These are phyloP conservation scores for Botrytis pseudocinerea DNA, from an alignment of 2,329 filamentous ascomycete genomes.

Conservation along the genomic window DNA sequence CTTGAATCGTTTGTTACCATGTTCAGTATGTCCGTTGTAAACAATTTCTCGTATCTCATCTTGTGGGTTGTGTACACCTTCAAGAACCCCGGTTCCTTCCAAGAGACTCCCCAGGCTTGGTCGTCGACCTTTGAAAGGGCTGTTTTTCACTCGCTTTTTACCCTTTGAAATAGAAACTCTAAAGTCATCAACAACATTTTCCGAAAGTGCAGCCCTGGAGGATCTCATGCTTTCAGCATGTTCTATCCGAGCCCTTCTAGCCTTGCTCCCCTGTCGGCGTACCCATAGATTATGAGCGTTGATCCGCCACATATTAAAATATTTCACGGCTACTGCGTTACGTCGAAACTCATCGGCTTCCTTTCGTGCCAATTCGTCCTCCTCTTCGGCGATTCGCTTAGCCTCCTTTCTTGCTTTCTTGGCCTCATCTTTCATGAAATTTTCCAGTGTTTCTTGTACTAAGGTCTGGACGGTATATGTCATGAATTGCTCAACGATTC, in stretches of 20 bases:
- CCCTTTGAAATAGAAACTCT: slow-evolving; percentile 31
- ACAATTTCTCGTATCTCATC: slow-evolving; percentile 31
- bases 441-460: slow-evolving; percentile 28
- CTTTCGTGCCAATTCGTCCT: slow-evolving; percentile 30
- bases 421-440: slow-evolving; percentile 29
- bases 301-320: slow-evolving; percentile 37
- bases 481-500: slow-evolving; percentile 41
- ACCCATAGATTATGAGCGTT: slow-evolving; percentile 33
- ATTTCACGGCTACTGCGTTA: slow-evolving; percentile 37
- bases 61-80: slow-evolving; percentile 34
- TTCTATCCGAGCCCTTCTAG: slow-evolving; percentile 35
- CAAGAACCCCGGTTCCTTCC: slow-evolving; percentile 32
- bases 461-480: slow-evolving; percentile 32
- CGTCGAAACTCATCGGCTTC: slow-evolving; percentile 37
- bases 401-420: slow-evolving; percentile 23
- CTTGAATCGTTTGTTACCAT: slow-evolving; percentile 30
- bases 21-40: slow-evolving; percentile 19
- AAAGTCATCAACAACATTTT: slow-evolving; percentile 40
- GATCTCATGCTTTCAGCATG: slow-evolving; percentile 37
- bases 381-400: slow-evolving; percentile 28
- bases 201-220: slow-evolving; percentile 33
- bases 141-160: slow-evolving; percentile 8
- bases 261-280: slow-evolving; percentile 37
- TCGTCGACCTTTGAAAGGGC: slow-evolving; percentile 22
- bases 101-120: slow-evolving; percentile 37